These are phyloP conservation scores for Tolypocladium sp. DNA, from an alignment of 2,329 filamentous ascomycete species.

Conservation along the genomic window DNA sequence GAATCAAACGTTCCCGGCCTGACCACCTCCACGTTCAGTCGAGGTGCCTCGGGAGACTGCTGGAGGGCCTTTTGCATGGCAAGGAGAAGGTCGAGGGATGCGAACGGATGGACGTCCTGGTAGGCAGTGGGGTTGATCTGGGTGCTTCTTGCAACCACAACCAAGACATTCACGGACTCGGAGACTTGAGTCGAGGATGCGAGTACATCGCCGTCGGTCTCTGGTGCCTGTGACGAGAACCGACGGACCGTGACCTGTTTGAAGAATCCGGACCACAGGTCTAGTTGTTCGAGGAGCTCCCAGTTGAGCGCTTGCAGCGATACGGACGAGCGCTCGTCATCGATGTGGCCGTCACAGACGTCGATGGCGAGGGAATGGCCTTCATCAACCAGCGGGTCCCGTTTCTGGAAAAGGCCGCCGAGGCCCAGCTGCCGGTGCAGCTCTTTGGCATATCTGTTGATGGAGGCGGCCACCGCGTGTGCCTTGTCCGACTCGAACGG, in stretches of 20 bases:
- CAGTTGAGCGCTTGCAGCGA: background rate
- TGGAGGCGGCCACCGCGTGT: background rate
- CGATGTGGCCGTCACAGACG: background rate
- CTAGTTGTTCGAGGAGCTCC: background rate
- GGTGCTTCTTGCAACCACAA: background rate
- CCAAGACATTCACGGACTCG: background rate
- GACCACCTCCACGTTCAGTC: background rate
- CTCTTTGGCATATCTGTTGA: background rate
- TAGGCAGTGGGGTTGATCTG: background rate
- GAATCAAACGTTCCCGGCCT: background rate
- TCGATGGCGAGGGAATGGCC: background rate
- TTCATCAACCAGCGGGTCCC: background rate
- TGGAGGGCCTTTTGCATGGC: background rate
- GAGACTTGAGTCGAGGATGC: background rate
- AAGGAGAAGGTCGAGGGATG: background rate
- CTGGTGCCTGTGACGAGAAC: background rate
- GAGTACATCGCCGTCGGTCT: background rate
- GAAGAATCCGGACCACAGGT: background rate
- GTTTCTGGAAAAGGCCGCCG: background rate
- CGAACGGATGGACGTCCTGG: background rate
- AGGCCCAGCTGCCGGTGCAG: background rate
- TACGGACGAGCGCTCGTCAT: background rate
- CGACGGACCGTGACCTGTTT: background rate
- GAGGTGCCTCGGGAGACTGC: background rate
- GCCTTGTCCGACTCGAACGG: background rate